Conservation (phyloP, 2,329 filamentous ascomycete genomes). For the Ophiostoma pallidulum region DNA sequence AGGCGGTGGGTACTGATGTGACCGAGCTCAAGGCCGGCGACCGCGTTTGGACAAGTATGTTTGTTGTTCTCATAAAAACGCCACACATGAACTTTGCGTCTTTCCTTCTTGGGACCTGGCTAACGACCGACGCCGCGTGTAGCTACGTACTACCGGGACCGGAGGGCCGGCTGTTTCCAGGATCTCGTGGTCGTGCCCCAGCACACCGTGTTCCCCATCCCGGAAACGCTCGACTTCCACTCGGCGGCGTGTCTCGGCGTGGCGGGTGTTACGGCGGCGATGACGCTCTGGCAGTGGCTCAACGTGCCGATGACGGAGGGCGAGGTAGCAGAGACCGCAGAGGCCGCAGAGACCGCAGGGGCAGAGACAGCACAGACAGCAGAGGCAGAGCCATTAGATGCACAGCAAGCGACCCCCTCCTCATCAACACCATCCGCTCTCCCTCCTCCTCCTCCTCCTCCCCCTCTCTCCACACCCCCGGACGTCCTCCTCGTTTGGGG, state of each 20-base stretch:
- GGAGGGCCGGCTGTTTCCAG: constrained; percentile 33
- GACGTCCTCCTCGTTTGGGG: constrained; percentile 29
- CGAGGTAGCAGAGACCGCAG: too few relatives aligned
- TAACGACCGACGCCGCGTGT: too few relatives aligned
- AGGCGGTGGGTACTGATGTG: constrained; percentile 10
- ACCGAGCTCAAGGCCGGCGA: constrained; percentile 23
- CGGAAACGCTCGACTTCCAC: constrained; percentile 24
- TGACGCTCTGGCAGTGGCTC: constrained; percentile 34
- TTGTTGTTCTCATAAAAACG: background rate
- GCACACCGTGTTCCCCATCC: constrained; percentile 32
- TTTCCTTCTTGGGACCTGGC: too few relatives aligned
- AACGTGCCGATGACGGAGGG: constrained; percentile 24
- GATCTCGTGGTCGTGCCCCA: constrained; percentile 31
- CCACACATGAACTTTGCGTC: background rate
- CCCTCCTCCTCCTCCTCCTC: too few relatives aligned
- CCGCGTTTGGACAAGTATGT: constrained; percentile 28
- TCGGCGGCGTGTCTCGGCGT: constrained; percentile 31
- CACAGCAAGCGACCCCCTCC: too few relatives aligned
- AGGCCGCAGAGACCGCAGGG: too few relatives aligned
- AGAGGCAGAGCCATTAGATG: too few relatives aligned
- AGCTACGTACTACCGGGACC: constrained; percentile 29
- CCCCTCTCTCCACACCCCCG: background rate
- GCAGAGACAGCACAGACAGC: too few relatives aligned
- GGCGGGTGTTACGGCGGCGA: constrained; percentile 30
- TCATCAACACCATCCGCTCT: too few relatives aligned